Evolutionary conservation across 371 early-diverging fungal species (phyloP).

Genomic region (Circinella minor): DNA sequence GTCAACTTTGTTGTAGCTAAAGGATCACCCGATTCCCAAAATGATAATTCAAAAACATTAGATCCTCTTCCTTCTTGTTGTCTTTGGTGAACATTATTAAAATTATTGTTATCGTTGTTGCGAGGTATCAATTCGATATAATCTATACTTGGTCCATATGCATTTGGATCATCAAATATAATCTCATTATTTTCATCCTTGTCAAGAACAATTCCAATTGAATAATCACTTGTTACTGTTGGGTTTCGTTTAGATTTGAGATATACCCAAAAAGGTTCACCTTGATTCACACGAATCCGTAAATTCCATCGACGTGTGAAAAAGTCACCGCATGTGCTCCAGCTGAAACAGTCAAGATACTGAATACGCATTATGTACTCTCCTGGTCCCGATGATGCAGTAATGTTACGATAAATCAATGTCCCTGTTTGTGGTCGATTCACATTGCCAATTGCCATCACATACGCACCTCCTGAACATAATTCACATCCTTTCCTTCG

Average conservation of each 20-base stretch:
- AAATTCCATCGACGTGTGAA: constrained; percentile 24
- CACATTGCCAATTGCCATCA: constrained; percentile 26
- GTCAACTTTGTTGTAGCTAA: neutral
- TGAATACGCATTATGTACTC: constrained; percentile 9
- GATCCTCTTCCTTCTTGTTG: neutral
- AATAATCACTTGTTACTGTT: neutral
- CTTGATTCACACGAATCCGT: constrained; percentile 15
- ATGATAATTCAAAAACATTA: constrained; percentile 9
- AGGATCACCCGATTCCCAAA: constrained; percentile 15
- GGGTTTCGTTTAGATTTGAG: constrained; percentile 17
- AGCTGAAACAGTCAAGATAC: constrained; percentile 25
- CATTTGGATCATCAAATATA: constrained; percentile 18
- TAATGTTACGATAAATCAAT: constrained; percentile 16
- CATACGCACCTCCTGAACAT: constrained; percentile 16
- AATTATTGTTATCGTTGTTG: neutral
- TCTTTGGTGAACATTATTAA: neutral
- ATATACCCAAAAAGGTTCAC: constrained; percentile 8
- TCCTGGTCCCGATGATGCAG: neutral
- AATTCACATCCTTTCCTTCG: constrained; percentile 18
- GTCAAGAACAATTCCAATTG: constrained; percentile 13
- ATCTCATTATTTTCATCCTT: constrained; percentile 8
- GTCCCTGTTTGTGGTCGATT: constrained; percentile 22
- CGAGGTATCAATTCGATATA: constrained; percentile 4
- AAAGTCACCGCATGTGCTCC: constrained; percentile 22
- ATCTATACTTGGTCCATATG: constrained; percentile 18